Evolutionary conservation across 2,329 filamentous ascomycete species (phyloP), one percentile per base, ranked within the genome.

Genomic region (Beauveria pseudobassiana): DNA sequence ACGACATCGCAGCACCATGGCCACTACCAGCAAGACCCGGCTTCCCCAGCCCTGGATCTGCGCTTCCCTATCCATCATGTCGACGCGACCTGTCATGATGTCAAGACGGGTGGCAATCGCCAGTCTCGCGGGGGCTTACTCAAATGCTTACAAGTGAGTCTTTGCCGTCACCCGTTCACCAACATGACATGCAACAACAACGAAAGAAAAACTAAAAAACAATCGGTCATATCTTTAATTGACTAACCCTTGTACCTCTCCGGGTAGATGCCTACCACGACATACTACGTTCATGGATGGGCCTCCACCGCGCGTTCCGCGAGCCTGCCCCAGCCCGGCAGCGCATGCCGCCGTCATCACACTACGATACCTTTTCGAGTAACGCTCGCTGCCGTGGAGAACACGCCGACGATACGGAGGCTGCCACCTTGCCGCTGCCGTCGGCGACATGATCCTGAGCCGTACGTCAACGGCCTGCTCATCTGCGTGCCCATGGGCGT

Each of bases 401-500:
- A 5, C 22, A 48, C 40, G 24, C 16, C 2, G 26, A 28, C 30
- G 55, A 22, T 20, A 20, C 49, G 14, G 46, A 46, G 8, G 9
- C 20, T 2, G 8, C 22, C 9, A 30, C 24, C 16, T 63, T 48
- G 20, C 7, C 12, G 50, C 28, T 9, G 42, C 46, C 3, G 20
- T 63, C n/a, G 56, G 56, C n/a, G 28, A 63, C 16, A 73, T 69
- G 24, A 46, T 75, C 10, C 67, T 69, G 26, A 68, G 0, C 74
- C 73, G 67, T 86, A 82, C 77, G 73, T 90, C 72, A 90, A 90
- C 67, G 66, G 86, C 52, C 74, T 90, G 53, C 78, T 90, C 56
- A 72, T 90, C 43, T 90, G 90, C 67, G 86, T 90, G n/a, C 88
- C 88, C 1, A 76, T 87, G 52, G 88, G 87, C 63, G 84, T 90